Percentiles rank a stretch among this genome's conserved stretches.
Evolutionary conservation across 1,284 basidiomycete species (phyloP).

Genomic region (Mycena citricolor): DNA sequence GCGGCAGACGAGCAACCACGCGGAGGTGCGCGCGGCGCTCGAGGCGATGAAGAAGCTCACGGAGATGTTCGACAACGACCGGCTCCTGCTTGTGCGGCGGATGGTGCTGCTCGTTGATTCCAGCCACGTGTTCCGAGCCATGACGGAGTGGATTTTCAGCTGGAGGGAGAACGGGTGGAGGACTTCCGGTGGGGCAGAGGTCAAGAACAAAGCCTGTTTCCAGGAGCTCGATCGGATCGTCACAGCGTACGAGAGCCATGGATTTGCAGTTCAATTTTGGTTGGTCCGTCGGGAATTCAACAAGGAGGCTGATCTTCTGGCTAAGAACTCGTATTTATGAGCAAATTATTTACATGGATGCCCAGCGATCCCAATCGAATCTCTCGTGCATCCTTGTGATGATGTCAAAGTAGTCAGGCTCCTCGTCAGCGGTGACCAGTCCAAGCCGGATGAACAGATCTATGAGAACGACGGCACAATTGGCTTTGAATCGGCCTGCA

Average conservation of each 20-base stretch:
- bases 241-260: slow-evolving; percentile 15
- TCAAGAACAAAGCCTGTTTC: slow-evolving; percentile 17
- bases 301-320: slow-evolving; percentile 13
- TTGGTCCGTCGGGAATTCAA: slow-evolving; percentile 18
- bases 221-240: slow-evolving; percentile 12
- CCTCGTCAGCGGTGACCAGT: slow-evolving; percentile 74
- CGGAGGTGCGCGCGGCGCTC: slow-evolving; percentile 17
- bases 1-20: slow-evolving; percentile 18
- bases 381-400: slow-evolving; percentile 68
- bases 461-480: slow-evolving; percentile 79
- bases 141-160: slow-evolving; percentile 19
- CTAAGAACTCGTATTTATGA: slow-evolving; percentile 5
- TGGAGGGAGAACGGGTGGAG: slow-evolving; percentile 23
- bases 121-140: slow-evolving; percentile 15
- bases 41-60: slow-evolving; percentile 10
- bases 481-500: slow-evolving; percentile 78
- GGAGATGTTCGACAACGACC: not conserved
- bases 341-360: slow-evolving; percentile 7
- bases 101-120: slow-evolving; percentile 18
- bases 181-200: slow-evolving; percentile 5
- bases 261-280: slow-evolving; percentile 22
- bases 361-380: slow-evolving; percentile 66
- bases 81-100: slow-evolving; percentile 3
- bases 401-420: slow-evolving; percentile 74
- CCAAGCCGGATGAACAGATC: slow-evolving; percentile 84